A percentile compares a stretch with the other conserved stretches of the same genome.
Conservation (phyloP, 257 asterid genomes). For the Nicotiana obtusifolia region DNA sequence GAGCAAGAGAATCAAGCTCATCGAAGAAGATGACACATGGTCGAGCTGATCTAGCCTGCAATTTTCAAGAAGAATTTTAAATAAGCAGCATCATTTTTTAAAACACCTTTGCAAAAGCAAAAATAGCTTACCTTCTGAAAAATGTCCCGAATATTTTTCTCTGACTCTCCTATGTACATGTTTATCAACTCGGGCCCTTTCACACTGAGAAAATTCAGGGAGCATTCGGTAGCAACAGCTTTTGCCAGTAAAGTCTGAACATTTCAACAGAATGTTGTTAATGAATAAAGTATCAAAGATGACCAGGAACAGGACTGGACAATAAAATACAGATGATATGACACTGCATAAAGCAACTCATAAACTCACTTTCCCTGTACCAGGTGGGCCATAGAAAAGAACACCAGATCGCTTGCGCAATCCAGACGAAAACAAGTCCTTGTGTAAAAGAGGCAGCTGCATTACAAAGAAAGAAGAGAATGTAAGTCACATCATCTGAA, state of each 20-base stretch:
- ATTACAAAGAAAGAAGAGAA: conserved; percentile 20
- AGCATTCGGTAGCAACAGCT: conserved; percentile 99
- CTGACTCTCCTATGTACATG: conserved; percentile 99
- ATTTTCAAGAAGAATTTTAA: not conserved
- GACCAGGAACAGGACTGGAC: not conserved
- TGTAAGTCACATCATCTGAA: conserved; percentile 7
- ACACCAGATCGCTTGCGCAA: conserved; percentile 96
- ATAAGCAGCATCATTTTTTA: not conserved
- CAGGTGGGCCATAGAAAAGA: conserved; percentile 99
- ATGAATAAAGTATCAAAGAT: not conserved
- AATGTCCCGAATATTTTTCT: conserved; percentile 87
- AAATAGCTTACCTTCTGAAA: conserved; percentile 68
- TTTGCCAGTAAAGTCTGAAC: conserved; percentile 88
- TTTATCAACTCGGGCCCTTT: conserved; percentile 97
- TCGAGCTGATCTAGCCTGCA: conserved; percentile 96
- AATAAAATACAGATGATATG: not conserved
- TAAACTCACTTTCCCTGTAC: conserved; percentile 87
- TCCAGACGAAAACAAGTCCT: conserved; percentile 95
- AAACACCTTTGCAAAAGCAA: not conserved
- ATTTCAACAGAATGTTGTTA: conserved; percentile 15
- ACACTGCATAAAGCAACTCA: not conserved
- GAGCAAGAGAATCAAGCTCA: conserved; percentile 98
- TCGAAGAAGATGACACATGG: conserved; percentile 97
- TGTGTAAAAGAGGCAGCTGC: conserved; percentile 94
- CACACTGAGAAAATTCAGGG: conserved; percentile 87